Percentiles rank a stretch among this genome's conserved stretches.
Conservation (phyloP, 2,329 filamentous ascomycete genomes). For the Alternaria sp. region DNA sequence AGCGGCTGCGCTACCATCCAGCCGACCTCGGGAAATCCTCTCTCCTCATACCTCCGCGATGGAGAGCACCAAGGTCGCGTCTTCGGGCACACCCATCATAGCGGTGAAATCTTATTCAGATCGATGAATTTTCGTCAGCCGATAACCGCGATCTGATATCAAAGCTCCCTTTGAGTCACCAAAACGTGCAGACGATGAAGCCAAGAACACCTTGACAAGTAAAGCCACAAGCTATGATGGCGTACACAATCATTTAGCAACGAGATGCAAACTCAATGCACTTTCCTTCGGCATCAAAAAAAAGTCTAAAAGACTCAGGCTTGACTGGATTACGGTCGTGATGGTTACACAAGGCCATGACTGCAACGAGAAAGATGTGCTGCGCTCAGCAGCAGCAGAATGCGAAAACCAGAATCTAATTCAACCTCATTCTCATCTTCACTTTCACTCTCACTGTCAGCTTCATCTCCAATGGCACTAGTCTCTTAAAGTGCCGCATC, state of each 20-base stretch:
- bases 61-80: background rate
- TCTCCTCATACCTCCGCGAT: background rate
- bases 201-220: too few relatives aligned
- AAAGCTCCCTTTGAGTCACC: background rate
- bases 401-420: background rate
- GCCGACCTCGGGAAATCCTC: background rate
- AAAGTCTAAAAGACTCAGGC: background rate
- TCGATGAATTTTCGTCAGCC: background rate
- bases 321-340: fast-evolving
- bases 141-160: background rate
- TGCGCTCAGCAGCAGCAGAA: too few relatives aligned
- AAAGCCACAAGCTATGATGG: background rate
- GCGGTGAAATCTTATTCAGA: fast-evolving
- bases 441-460: background rate
- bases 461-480: background rate
- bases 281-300: background rate
- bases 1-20: background rate
- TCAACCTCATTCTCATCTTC: background rate
- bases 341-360: background rate
- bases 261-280: background rate
- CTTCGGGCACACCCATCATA: background rate
- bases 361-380: background rate
- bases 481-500: background rate
- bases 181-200: background rate
- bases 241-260: background rate